Evolutionary conservation across 768 basidiomycete genomes (phyloP).

Genomic region (Ramaria sp.): DNA sequence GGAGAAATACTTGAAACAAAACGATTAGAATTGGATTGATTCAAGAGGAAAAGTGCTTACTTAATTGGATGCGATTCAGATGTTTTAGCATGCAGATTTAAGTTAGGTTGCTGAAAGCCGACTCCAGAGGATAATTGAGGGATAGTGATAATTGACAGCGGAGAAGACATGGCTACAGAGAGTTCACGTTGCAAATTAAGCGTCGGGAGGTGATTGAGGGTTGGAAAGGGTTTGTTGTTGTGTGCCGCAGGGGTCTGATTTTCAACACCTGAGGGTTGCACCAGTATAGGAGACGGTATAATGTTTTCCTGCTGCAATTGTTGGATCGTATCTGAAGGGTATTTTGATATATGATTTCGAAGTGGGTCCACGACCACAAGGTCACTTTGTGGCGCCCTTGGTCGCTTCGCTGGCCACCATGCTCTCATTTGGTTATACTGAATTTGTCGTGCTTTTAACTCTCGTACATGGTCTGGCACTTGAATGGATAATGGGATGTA

Average conservation of each 20-base stretch:
- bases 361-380: not conserved
- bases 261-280: not conserved
- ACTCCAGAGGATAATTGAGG: slow-evolving; percentile 13
- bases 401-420: slow-evolving; percentile 38
- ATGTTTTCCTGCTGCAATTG: not conserved
- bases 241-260: not conserved
- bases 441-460: slow-evolving; percentile 43
- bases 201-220: slow-evolving; percentile 11
- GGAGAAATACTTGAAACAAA: slow-evolving; percentile 40
- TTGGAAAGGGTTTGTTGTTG: slow-evolving; percentile 1
- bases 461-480: slow-evolving; percentile 43
- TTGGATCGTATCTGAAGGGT: not conserved
- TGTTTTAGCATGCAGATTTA: slow-evolving; percentile 40
- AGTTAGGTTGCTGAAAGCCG: slow-evolving; percentile 10
- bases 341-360: not conserved
- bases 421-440: slow-evolving; percentile 23
- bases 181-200: slow-evolving; percentile 36
- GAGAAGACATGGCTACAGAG: slow-evolving; percentile 42
- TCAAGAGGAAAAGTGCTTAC: slow-evolving; percentile 27
- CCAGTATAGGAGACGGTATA: not conserved
- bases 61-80: slow-evolving; percentile 79
- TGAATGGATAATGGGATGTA: slow-evolving; percentile 59
- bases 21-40: not conserved
- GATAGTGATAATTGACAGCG: slow-evolving; percentile 20
- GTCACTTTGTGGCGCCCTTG: not conserved